Evolutionary conservation across 805 yeast genomes (phyloP).

Genomic region (Yarrowia sp.): DNA sequence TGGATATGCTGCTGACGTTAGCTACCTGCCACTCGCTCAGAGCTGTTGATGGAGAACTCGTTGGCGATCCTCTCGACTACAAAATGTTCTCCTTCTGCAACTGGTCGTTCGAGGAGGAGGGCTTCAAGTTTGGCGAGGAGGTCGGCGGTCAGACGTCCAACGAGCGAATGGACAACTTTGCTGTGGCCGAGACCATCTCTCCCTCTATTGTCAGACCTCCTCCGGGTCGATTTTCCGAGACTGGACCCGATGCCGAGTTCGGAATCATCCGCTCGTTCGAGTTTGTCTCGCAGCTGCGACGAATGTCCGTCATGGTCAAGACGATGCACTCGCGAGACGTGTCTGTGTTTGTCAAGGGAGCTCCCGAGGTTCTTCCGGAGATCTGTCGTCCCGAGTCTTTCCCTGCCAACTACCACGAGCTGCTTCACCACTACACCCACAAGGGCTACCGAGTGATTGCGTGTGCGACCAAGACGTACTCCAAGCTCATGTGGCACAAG

Average conservation of each 20-base stretch:
- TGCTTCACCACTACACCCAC: conserved; percentile 83
- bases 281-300: conserved; percentile 75
- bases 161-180: conserved; percentile 23
- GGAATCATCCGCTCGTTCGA: conserved; percentile 65
- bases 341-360: conserved; percentile 81
- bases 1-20: conserved; percentile 49
- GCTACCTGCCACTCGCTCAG: conserved; percentile 86
- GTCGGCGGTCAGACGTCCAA: conserved; percentile 7
- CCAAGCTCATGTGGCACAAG: conserved; percentile 47
- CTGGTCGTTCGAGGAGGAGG: conserved; percentile 74
- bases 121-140: conserved; percentile 29
- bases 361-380: conserved; percentile 87
- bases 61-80: conserved; percentile 92
- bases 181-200: conserved; percentile 14
- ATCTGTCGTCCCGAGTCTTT: conserved; percentile 70
- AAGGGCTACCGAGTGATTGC: conserved; percentile 95
- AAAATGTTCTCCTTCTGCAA: conserved; percentile 90
- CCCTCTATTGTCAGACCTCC: conserved; percentile 25
- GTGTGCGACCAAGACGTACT: conserved; percentile 65
- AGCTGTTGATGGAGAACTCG: conserved; percentile 67
- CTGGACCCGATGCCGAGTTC: background rate
- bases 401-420: conserved; percentile 71
- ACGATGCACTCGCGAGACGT: conserved; percentile 41
- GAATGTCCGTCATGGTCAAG: conserved; percentile 80
- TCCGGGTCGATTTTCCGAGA: background rate